phyloP scores from a whole-genome alignment of 805 yeast genomes.

The Nakazawaea wyomingensis region DNA sequence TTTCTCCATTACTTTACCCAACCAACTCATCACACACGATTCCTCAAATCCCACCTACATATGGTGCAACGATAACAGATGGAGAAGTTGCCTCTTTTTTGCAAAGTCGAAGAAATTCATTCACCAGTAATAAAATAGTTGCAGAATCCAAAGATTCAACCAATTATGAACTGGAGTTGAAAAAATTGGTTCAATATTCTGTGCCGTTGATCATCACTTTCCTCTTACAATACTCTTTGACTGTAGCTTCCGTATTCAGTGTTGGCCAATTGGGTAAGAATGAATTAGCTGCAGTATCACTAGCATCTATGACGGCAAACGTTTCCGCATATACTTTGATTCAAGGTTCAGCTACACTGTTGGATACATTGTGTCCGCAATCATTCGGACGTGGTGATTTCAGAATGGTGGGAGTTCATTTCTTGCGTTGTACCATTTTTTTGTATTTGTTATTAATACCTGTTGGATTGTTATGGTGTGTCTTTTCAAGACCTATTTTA shows the following conservation, averaged over 20 bases:
- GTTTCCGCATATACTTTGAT: slow-evolving; percentile 71
- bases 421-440: slow-evolving; percentile 61
- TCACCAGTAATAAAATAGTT: slow-evolving; percentile 23
- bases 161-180: slow-evolving; percentile 31
- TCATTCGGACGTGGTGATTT: slow-evolving; percentile 67
- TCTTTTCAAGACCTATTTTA: slow-evolving; percentile 47
- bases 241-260: slow-evolving; percentile 72
- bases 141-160: slow-evolving; percentile 26
- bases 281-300: slow-evolving; percentile 70
- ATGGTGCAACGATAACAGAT: slow-evolving; percentile 24
- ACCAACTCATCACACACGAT: slow-evolving; percentile 11
- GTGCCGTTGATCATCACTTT: slow-evolving; percentile 63
- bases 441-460: slow-evolving; percentile 47
- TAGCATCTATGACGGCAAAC: slow-evolving; percentile 75
- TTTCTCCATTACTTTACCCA: slow-evolving; percentile 10
- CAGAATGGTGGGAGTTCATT: slow-evolving; percentile 61
- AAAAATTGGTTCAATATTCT: slow-evolving; percentile 35
- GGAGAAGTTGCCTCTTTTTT: slow-evolving; percentile 33
- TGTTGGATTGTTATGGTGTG: slow-evolving; percentile 56
- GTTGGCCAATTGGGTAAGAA: slow-evolving; percentile 69
- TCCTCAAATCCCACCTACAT: slow-evolving; percentile 11
- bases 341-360: slow-evolving; percentile 73
- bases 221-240: slow-evolving; percentile 63
- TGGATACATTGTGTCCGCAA: slow-evolving; percentile 76
- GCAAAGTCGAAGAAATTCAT: slow-evolving; percentile 34